Base-by-base conservation (phyloP, 345 rosid genomes). In the Sonneratia alba region DNA sequence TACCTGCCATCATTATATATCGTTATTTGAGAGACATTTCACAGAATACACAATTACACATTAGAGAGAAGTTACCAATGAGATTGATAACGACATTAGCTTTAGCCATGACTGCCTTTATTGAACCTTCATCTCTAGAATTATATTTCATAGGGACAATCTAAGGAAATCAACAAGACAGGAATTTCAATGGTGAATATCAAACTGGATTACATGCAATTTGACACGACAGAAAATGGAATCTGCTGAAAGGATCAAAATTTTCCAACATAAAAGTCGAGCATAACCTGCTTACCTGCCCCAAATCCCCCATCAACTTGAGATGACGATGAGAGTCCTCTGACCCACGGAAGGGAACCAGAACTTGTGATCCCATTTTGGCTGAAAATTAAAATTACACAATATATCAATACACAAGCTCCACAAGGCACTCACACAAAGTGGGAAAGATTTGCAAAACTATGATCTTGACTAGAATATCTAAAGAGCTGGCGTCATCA, bases 301-400 rank as follows among this genome's bases (percentile, higher is more conserved):
- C 99, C 81, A 96, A 83, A 83, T 96, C 99, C 70, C 99, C 99
- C 99, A 92, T 92, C 91, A 95, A 79, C 83, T 96, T 96, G 75
- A 96, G 97, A 81, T 96, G 98, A 64, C 97, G 88, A 76, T 85
- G 91, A 71, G 71, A 73, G 77, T 96, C 99, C 87, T 96, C 99
- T 48, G 91, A 91, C 70, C 97, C 97, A 63, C 98, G 88, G 75
- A 92, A 96, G 66, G 99, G 99, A 80, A 96, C 98, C 42, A 96
- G 82, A 45, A 92, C 98, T 79, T 96, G 99, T 59, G 99, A 85
- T 72, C 98, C 98, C 92, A 86, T 86, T 86, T 92, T 92, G 69
- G 98, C 98, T 92, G 82, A 68, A 81, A 81, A 14, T 48, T 73
- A 63, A 66, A 3, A 27, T 55, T 22, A 45, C 1, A 42, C 22